Evolutionary conservation across 1,284 basidiomycete species (phyloP), one percentile per base, ranked within the genome.

Genomic region (Ustilago esculenta): DNA sequence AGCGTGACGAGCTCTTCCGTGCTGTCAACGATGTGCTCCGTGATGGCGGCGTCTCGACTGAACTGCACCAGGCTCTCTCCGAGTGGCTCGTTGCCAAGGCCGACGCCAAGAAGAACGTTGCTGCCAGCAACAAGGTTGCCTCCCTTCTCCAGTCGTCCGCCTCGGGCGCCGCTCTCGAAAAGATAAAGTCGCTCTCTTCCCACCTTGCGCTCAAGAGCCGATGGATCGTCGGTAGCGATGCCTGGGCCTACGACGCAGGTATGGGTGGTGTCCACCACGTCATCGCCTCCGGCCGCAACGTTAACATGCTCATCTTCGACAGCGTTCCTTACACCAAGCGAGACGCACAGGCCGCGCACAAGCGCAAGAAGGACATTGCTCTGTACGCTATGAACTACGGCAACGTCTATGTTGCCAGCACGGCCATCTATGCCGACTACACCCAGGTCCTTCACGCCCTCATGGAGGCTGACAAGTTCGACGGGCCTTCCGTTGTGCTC

Each of bases 201-300:
- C 58, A 73, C 58, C 54, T 79, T 17, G 61, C 61, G n/a, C 63
- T 57, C 50, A 66, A 72, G 57, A 75, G 72, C 37, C 71, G 92
- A 55, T 98, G 94, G 94, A 98, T 98, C 82, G 90, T 98, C 73
- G 94, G 95, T 21, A 96, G 92, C 43, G 95, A 98, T 81, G 90
- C 92, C 0, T 98, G 95, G 95, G 91, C 94, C 0, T 93, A 95
- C 81, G 95, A 98, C 83, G 88, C 97, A 43, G 95, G 94, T 39
- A 89, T 93, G n/a, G 94, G 93, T 3, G 95, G 94, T 67, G 85
- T 98, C 40, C 95, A 98, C 83, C 95, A 98, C 77, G 90, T 90
- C 72, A 91, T 97, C 55, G 89, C 94, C 20, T 95, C 92, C 6
- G 88, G 90, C 15, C 87, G 93, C 69, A 90, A 98, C 82, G 86